Conservation (phyloP, 2,329 filamentous ascomycete genomes). For the Huntiella savannae region DNA sequence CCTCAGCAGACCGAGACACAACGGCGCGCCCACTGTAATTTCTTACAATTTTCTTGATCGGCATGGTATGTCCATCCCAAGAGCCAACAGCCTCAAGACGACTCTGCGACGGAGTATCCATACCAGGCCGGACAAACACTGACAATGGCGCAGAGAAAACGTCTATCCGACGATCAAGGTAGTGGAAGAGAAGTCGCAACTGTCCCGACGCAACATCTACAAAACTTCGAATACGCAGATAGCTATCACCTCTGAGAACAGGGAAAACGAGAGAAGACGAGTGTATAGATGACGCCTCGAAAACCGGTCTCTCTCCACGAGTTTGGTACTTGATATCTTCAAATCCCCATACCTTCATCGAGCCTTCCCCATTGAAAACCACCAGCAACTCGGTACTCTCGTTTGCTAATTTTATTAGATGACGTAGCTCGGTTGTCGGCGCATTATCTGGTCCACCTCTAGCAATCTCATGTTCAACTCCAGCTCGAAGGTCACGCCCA, state of each 20-base stretch:
- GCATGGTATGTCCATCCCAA: slow-evolving; percentile 69
- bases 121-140: slow-evolving; percentile 52
- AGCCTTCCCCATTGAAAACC: slow-evolving; percentile 62
- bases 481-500: slow-evolving; percentile 56
- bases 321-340: slow-evolving; percentile 56
- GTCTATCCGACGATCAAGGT: slow-evolving; percentile 68
- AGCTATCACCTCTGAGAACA: neutral
- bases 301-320: slow-evolving; percentile 22
- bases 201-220: slow-evolving; percentile 1
- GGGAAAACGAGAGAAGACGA: slow-evolving; percentile 31
- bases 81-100: slow-evolving; percentile 44
- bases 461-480: slow-evolving; percentile 59
- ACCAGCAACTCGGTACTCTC: slow-evolving; percentile 74
- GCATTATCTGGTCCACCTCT: slow-evolving; percentile 14
- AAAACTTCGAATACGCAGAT: neutral
- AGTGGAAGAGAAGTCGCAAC: slow-evolving; percentile 50
- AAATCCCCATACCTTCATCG: slow-evolving; percentile 82
- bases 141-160: slow-evolving; percentile 66
- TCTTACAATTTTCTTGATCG: slow-evolving; percentile 71
- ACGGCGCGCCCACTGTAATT: slow-evolving; percentile 65
- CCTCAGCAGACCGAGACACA: slow-evolving; percentile 59
- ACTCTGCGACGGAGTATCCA: slow-evolving; percentile 30
- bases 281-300: slow-evolving; percentile 20
- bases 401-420: slow-evolving; percentile 71
- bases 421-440: slow-evolving; percentile 39